phyloP scores from a whole-genome alignment of 2,329 filamentous ascomycete genomes.

The Botrytis sinoallii region DNA sequence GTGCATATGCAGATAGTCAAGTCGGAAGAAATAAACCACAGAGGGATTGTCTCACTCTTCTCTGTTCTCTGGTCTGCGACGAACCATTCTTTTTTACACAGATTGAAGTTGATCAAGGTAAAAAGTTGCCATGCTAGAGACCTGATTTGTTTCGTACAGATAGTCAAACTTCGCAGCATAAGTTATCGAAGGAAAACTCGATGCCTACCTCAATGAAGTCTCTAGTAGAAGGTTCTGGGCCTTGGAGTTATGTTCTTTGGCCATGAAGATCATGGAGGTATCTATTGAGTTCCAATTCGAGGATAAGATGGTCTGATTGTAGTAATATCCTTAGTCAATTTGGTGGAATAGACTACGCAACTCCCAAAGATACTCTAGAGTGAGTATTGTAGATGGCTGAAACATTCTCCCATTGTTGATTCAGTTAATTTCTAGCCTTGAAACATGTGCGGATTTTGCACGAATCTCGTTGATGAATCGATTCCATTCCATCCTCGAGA shows the following conservation, averaged over 20 bases:
- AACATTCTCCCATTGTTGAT: background rate
- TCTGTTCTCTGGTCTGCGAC: background rate
- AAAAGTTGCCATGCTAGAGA: background rate
- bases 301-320: background rate
- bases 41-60: background rate
- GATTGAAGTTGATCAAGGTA: background rate
- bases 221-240: background rate
- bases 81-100: background rate
- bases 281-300: background rate
- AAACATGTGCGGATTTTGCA: background rate
- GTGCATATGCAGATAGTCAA: background rate
- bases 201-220: accelerated
- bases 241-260: background rate
- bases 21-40: background rate
- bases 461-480: background rate
- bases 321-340: background rate
- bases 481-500: background rate
- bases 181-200: background rate
- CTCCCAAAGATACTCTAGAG: accelerated
- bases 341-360: background rate
- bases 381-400: background rate
- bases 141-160: background rate
- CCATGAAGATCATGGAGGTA: background rate
- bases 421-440: background rate
- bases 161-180: background rate